These are phyloP conservation scores for Adansonia madagascariensis DNA, from an alignment of 441 rosid genomes.

Conservation along the genomic window DNA sequence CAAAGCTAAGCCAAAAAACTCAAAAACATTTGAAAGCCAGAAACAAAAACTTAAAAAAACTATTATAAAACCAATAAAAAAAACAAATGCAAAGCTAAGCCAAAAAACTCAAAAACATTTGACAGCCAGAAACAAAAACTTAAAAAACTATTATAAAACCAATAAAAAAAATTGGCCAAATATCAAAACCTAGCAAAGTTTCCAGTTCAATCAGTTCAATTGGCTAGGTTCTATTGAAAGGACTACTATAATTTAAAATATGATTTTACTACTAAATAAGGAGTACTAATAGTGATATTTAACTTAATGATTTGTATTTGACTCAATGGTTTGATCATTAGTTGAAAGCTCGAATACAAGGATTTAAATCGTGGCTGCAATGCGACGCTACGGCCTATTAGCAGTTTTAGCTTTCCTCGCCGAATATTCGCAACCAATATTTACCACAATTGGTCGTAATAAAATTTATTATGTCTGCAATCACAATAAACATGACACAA, in stretches of 20 bases:
- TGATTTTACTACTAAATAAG: neutral
- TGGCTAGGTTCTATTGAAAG: neutral
- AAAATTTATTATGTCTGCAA: no score
- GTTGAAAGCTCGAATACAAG: neutral
- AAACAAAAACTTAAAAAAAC: neutral
- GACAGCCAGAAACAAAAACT: neutral
- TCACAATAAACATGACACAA: no score
- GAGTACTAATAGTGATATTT: neutral
- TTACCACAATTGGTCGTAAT: no score
- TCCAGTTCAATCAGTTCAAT: constrained; percentile 2
- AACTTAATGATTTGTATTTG: neutral
- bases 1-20: neutral
- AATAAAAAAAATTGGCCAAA: neutral
- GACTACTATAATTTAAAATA: neutral
- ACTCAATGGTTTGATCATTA: neutral
- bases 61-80: neutral
- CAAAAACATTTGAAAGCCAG: neutral
- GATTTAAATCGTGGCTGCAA: no score
- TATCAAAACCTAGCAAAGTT: constrained; percentile 13
- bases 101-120: neutral
- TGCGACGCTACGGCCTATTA: no score
- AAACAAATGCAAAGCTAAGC: neutral
- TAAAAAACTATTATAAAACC: neutral
- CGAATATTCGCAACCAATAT: no score
- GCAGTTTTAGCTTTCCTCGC: no score